Base-by-base conservation (phyloP, 441 rosid species). In the Euphorbia celastroides region DNA sequence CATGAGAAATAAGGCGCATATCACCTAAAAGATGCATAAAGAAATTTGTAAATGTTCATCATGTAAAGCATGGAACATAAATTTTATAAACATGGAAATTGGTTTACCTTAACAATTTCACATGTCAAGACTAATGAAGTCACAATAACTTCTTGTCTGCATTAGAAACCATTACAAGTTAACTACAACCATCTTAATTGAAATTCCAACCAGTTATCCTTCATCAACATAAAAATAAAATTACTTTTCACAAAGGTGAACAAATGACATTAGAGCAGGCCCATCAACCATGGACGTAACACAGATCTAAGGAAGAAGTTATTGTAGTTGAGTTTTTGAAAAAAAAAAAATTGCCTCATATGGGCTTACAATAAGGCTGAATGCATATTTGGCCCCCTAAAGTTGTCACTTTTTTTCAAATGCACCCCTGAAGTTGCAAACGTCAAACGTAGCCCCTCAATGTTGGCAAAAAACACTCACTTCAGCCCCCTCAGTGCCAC, bases 61-160 rank as follows among this genome's bases (percentile, higher is more conserved):
- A 52, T 19, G 44, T 0, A 34, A 67, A 57, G 5, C 23, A 36
- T 34, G 10, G 12, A 32, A 17, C 16, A 41, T 10, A 61, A 42
- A 56, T 26, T 38, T 64, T 19, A 28, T 1, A 32, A 6, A 17
- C 9, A 8, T 5, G 64, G 26, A 14, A 46, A 30, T 31, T 42
- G 13, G 59, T 59, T 52, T 80, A 92, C 97, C 94, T 94, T 94
- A 22, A 85, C 89, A 42, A 88, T 31, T 81, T 94, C 98, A 32
- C 99, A 94, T n/a, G 85, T 78, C 77, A 94, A 81, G 69, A 94
- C 99, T 60, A 80, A 85, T 74, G 99, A 77, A 57, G 97, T 94
- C 66, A 94, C 98, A 70, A 94, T 86, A 58, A 94, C 99, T 64
- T 94, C 85, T 70, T 68, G 83, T 55, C 99, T 89, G 82, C 67